Evolutionary conservation across 2,329 filamentous ascomycete genomes (phyloP).

Genomic region (Xylaria sp.): DNA sequence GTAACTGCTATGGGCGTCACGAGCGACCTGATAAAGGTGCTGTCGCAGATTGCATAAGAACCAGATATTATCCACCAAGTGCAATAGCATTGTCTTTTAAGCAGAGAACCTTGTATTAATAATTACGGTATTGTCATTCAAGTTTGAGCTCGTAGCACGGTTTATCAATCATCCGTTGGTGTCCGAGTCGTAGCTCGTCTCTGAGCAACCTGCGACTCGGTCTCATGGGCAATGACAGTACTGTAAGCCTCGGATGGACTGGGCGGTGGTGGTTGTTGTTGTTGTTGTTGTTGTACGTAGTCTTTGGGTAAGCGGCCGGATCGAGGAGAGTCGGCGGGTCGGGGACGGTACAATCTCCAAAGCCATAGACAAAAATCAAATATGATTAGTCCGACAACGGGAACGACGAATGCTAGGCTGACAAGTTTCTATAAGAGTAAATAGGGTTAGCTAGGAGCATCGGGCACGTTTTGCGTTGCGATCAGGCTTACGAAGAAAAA

Average conservation of each 20-base stretch:
- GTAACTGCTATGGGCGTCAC: constrained; percentile 98
- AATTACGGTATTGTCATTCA: constrained; percentile 19
- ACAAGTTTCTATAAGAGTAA: constrained; percentile 45
- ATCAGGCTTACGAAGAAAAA: constrained; percentile 50
- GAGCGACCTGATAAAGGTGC: constrained; percentile 89
- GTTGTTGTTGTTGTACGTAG: constrained; percentile 32
- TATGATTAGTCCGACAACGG: constrained; percentile 59
- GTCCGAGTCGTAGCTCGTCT: constrained; percentile 38
- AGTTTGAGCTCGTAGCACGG: not conserved
- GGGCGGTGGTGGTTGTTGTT: constrained; percentile 27
- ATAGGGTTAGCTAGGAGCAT: constrained; percentile 28
- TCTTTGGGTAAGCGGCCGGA: constrained; percentile 40
- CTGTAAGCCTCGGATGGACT: constrained; percentile 25
- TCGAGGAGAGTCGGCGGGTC: constrained; percentile 38
- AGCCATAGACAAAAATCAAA: constrained; percentile 66
- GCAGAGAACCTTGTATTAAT: constrained; percentile 25
- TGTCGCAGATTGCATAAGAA: constrained; percentile 73
- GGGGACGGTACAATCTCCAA: constrained; percentile 57
- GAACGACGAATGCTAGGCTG: constrained; percentile 59
- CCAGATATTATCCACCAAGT: constrained; percentile 32
- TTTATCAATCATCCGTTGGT: constrained; percentile 30
- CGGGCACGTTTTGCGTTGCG: not conserved
- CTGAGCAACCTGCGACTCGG: constrained; percentile 30
- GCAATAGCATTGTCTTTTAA: constrained; percentile 25
- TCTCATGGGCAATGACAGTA: constrained; percentile 32